phyloP scores from a whole-genome alignment of 1,284 basidiomycete genomes.

The Abortiporus biennis region DNA sequence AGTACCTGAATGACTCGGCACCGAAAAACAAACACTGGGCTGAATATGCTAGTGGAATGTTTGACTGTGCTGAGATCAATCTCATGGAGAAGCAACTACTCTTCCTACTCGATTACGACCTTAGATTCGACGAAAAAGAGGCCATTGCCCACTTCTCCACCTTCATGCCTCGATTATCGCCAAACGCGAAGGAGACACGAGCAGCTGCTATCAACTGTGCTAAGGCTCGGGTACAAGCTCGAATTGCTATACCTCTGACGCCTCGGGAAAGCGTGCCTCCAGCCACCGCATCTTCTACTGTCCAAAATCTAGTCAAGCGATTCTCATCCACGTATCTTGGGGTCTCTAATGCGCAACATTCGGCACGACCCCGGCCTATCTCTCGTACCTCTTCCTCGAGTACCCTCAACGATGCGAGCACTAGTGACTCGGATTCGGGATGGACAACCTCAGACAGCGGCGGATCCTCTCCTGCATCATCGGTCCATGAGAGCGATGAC shows the following conservation, averaged over 20 bases:
- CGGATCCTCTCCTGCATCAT: slow-evolving; percentile 39
- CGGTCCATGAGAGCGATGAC: slow-evolving; percentile 39
- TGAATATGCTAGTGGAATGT: slow-evolving; percentile 67
- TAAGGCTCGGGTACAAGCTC: slow-evolving; percentile 47
- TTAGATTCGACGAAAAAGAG: slow-evolving; percentile 80
- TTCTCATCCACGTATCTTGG: slow-evolving; percentile 44
- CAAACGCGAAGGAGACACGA: slow-evolving; percentile 36
- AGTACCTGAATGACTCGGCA: slow-evolving; percentile 95
- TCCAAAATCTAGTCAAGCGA: slow-evolving; percentile 50
- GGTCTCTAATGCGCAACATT: slow-evolving; percentile 15
- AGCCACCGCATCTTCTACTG: slow-evolving; percentile 24
- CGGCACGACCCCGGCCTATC: slow-evolving; percentile 18
- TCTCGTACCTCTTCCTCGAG: slow-evolving; percentile 25
- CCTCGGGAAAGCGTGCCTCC: slow-evolving; percentile 28
- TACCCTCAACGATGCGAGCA: slow-evolving; percentile 32
- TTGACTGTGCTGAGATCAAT: slow-evolving; percentile 77
- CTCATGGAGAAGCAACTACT: slow-evolving; percentile 96
- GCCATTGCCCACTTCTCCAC: slow-evolving; percentile 57
- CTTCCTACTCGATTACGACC: slow-evolving; percentile 83
- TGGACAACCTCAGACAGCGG: slow-evolving; percentile 60
- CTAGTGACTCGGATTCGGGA: slow-evolving; percentile 53
- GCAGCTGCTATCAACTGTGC: slow-evolving; percentile 56
- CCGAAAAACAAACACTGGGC: slow-evolving; percentile 97
- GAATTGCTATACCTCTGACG: slow-evolving; percentile 30
- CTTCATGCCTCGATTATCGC: slow-evolving; percentile 41